Evolutionary conservation across 768 basidiomycete species (phyloP).

Genomic region (Kwoniella europaea): DNA sequence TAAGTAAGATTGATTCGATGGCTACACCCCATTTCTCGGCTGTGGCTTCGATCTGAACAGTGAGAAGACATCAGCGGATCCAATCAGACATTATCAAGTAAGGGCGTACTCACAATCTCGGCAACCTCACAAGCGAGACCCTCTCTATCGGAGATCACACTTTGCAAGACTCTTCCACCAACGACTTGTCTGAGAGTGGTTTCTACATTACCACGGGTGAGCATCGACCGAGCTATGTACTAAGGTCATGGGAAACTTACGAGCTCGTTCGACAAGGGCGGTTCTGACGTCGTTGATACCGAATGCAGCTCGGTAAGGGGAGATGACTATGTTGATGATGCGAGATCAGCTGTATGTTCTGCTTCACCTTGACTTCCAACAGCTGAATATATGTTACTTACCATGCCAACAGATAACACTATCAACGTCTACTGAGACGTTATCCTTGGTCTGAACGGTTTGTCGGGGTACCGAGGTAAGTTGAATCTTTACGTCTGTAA

Average conservation of each 20-base stretch:
- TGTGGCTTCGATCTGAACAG: constrained; percentile 51
- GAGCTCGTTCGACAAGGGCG: constrained; percentile 58
- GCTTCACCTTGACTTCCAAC: background rate
- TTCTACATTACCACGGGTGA: constrained; percentile 65
- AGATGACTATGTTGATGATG: constrained; percentile 36
- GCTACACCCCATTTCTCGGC: constrained; percentile 87
- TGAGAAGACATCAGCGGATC: background rate
- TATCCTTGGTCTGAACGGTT: constrained; percentile 89
- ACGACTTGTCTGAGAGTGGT: constrained; percentile 98
- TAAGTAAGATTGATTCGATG: constrained; percentile 85
- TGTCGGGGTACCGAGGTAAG: constrained; percentile 65
- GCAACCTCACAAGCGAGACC: constrained; percentile 60
- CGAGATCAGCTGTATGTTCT: constrained; percentile 11
- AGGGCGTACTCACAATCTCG: constrained; percentile 49
- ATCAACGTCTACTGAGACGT: constrained; percentile 85
- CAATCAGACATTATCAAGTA: background rate
- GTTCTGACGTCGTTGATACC: constrained; percentile 85
- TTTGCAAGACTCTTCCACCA: constrained; percentile 86
- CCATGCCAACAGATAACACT: constrained; percentile 64
- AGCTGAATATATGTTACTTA: constrained; percentile 21
- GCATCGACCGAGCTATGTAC: too few species aligned
- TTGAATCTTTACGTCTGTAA: constrained; percentile 83
- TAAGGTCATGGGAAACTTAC: constrained; percentile 32
- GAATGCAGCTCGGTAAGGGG: constrained; percentile 89
- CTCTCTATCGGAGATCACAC: constrained; percentile 94